These are phyloP conservation scores for Aspergillus fumigatus DNA, from an alignment of 2,329 filamentous ascomycete genomes.

Conservation along the genomic window DNA sequence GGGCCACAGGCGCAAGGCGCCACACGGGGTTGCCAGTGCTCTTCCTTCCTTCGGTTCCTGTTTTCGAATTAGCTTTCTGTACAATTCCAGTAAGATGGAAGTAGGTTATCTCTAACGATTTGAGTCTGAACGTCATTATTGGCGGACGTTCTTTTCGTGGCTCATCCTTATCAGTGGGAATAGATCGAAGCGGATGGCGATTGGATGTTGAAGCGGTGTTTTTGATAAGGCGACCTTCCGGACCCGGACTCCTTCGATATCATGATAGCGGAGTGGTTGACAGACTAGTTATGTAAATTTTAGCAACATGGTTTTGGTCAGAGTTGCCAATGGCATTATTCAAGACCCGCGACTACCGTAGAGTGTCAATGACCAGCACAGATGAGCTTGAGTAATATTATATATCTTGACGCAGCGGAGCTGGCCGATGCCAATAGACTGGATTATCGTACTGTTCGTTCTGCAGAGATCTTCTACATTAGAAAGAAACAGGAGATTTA, in stretches of 20 bases:
- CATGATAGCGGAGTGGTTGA: neutral
- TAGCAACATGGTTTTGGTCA: neutral
- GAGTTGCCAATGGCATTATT: neutral
- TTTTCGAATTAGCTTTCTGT: neutral
- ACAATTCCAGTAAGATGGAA: neutral
- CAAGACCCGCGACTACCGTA: neutral
- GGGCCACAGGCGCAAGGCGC: neutral
- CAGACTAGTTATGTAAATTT: neutral
- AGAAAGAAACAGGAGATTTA: neutral
- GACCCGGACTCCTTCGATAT: neutral
- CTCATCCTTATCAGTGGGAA: slow-evolving; percentile 5
- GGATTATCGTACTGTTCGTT: neutral
- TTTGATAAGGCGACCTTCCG: slow-evolving; percentile 2
- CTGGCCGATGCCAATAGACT: neutral
- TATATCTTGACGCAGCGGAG: neutral
- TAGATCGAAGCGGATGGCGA: neutral
- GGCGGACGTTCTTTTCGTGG: slow-evolving; percentile 2
- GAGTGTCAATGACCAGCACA: neutral
- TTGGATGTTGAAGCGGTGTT: neutral
- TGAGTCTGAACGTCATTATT: neutral
- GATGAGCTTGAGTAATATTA: neutral
- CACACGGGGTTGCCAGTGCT: neutral
- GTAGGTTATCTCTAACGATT: slow-evolving; percentile 1
- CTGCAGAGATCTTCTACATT: neutral
- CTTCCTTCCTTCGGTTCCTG: neutral